Evolutionary conservation across 140 eudicot genomes (phyloP), one percentile per base, ranked within the genome.

Genomic region (Bidens hawaiensis): DNA sequence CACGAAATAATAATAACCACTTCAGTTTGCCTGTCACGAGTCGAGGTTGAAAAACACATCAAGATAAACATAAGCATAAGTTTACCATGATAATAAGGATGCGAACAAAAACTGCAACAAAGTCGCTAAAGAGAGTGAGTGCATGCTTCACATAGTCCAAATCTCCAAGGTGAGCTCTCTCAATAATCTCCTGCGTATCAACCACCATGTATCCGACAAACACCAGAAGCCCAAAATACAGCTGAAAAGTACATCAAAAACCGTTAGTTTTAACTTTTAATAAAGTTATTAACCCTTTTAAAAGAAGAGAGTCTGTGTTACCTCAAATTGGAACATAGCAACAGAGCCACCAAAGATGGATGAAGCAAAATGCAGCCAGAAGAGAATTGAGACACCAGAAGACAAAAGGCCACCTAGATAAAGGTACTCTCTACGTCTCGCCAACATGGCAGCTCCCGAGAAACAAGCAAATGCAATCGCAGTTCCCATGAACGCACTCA

Each of bases 101-200:
- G 26, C 98, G 78, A 18, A 91, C 90, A 67, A 91, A 91, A 21
- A 91, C 95, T 0, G 96, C 98, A 14, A 87, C 69, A 5, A 91
- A 87, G 58, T 91, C 98, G 1, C 95, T 84, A 66, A 87, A 91
- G 5, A 91, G 91, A 15, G 89, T 82, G 21, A 91, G 76, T 5
- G 98, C 88, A 33, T 91, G 98, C 77, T 82, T 84, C 52, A 85
- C 98, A 36, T 91, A 87, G 72, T 91, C 98, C 72, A 91, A 27
- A 71, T 91, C 98, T 16, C 98, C 98, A 15, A 66, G 55, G 68
- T 91, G 98, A 34, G 98, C 98, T 56, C 55, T 91, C 79, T 91
- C 98, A 36, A 91, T 87, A n/a, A 91, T 91, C 9, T 82, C 85
- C 53, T 91, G 98, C 14, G 98, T 91, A 40, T 91, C 98, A 16